Evolutionary conservation across 1,284 basidiomycete species (phyloP).

Genomic region (Sporisorium scitamineum): DNA sequence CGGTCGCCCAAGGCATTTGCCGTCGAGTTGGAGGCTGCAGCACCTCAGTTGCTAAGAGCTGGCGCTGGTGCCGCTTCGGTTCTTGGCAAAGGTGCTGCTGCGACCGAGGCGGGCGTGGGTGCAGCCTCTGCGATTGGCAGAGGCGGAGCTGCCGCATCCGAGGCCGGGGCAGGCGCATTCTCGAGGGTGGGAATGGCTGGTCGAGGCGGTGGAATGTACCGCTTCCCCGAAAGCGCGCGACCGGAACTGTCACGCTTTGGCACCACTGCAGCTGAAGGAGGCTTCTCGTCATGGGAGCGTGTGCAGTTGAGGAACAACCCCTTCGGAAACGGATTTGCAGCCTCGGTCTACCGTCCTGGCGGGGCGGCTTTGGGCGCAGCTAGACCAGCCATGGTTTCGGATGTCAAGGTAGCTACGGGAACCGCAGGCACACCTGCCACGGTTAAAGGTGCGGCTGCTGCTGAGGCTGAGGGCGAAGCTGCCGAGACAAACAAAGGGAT

Average conservation of each 20-base stretch:
- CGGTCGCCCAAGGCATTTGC: background rate
- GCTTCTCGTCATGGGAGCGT: background rate
- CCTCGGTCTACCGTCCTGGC: background rate
- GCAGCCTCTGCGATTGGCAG: background rate
- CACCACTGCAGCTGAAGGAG: background rate
- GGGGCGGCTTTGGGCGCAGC: background rate
- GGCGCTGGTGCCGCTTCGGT: background rate
- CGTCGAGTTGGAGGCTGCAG: conserved; percentile 2
- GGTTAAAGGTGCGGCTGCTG: conserved; percentile 1
- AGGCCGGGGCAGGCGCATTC: background rate
- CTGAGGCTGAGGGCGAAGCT: conserved; percentile 2
- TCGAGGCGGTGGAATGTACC: background rate
- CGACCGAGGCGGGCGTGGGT: conserved; percentile 7
- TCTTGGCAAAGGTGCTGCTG: conserved; percentile 1
- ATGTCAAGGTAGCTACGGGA: background rate
- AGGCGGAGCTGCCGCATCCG: background rate
- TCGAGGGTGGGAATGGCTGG: background rate
- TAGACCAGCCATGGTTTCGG: conserved; percentile 12
- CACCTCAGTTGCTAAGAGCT: background rate
- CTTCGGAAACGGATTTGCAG: background rate
- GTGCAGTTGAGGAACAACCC: background rate
- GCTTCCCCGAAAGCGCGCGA: background rate
- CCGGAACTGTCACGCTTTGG: background rate
- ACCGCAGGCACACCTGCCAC: conserved; percentile 10
- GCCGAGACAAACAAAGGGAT: background rate